Conservation (phyloP, 441 rosid species). For the Mallotus repandus region DNA sequence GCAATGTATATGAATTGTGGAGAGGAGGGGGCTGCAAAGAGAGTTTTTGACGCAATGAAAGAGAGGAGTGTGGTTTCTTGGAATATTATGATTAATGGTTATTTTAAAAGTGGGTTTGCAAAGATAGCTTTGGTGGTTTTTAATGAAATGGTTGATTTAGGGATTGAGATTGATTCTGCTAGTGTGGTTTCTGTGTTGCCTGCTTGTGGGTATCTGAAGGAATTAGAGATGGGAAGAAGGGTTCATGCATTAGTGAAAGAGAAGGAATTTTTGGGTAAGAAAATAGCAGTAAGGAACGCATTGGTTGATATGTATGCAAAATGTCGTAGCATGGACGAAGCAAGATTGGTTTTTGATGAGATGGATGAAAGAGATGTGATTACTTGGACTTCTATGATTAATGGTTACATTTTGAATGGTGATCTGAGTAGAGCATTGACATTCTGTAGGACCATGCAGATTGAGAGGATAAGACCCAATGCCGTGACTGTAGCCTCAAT, state of each 20-base stretch:
- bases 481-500: slow-evolving; percentile 70
- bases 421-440: slow-evolving; percentile 44
- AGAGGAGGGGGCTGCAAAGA: slow-evolving; percentile 44
- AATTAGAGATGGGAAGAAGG: slow-evolving; percentile 51
- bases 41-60: slow-evolving; percentile 51
- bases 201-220: slow-evolving; percentile 65
- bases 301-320: slow-evolving; percentile 80
- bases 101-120: slow-evolving; percentile 52
- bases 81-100: slow-evolving; percentile 78
- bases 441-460: slow-evolving; percentile 56
- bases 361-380: slow-evolving; percentile 55
- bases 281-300: slow-evolving; percentile 53
- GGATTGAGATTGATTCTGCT: slow-evolving; percentile 59
- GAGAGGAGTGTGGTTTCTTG: slow-evolving; percentile 66
- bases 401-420: slow-evolving; percentile 73
- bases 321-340: slow-evolving; percentile 51
- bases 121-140: slow-evolving; percentile 46
- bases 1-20: slow-evolving; percentile 73
- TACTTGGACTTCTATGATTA: slow-evolving; percentile 82
- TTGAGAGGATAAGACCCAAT: slow-evolving; percentile 55
- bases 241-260: slow-evolving; percentile 55
- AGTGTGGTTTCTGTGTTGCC: slow-evolving; percentile 65
- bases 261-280: slow-evolving; percentile 44
- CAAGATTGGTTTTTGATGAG: slow-evolving; percentile 57
- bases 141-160: slow-evolving; percentile 46